Conservation (phyloP, 1,284 basidiomycete species). For the Bjerkandera adusta region DNA sequence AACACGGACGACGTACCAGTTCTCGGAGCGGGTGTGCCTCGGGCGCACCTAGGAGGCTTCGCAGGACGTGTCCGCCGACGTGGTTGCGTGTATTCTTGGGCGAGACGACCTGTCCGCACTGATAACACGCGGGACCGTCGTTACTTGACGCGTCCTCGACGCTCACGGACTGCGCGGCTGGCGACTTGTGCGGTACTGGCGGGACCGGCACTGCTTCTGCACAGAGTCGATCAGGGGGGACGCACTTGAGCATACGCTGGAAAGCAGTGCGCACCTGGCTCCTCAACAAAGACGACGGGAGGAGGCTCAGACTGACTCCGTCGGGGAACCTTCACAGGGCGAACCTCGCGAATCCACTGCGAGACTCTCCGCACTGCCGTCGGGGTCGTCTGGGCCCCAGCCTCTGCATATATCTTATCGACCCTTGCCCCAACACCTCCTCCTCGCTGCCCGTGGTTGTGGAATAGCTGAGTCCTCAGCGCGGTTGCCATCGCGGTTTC, state of each 20-base stretch:
- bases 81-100: constrained; percentile 1
- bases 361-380: not conserved
- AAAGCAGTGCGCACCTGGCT: too few relatives aligned
- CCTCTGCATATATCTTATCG: constrained; percentile 1
- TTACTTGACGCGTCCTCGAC: too few relatives aligned
- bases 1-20: constrained; percentile 1
- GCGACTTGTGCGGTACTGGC: too few relatives aligned
- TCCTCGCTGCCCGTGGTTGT: not conserved
- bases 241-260: too few relatives aligned
- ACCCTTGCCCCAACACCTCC: not conserved
- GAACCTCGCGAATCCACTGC: too few relatives aligned
- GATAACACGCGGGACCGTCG: not conserved
- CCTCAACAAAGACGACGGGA: too few relatives aligned
- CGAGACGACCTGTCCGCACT: constrained; percentile 1
- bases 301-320: constrained; percentile 3
- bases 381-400: not conserved
- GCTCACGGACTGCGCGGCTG: too few relatives aligned
- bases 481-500: not conserved
- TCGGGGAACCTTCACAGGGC: not conserved
- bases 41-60: constrained; percentile 3
- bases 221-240: too few relatives aligned
- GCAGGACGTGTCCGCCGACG: constrained; percentile 3
- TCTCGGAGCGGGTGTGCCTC: not conserved
- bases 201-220: too few relatives aligned
- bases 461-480: constrained; percentile 3